phyloP scores from a whole-genome alignment of 2,329 filamentous ascomycete species.

The Fusarium siculi region DNA sequence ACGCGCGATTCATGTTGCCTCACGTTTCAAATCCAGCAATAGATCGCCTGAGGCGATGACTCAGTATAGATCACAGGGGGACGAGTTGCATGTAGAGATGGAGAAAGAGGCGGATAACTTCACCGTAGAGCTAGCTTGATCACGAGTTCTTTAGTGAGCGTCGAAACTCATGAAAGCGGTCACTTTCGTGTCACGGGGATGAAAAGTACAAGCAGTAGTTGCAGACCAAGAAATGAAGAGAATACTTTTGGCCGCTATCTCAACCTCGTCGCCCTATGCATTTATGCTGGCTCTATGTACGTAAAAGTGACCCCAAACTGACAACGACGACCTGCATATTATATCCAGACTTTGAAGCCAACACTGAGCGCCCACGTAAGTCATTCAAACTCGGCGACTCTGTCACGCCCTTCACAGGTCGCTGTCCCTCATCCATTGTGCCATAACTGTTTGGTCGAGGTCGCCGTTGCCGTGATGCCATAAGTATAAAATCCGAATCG shows the following conservation, averaged over 20 bases:
- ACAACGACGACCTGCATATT: conserved; percentile 36
- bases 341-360: conserved; percentile 36
- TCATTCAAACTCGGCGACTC: conserved; percentile 3
- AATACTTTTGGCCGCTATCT: conserved; percentile 33
- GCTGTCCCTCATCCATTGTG: neutral
- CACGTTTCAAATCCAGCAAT: neutral
- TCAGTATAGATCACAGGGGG: neutral
- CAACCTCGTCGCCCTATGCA: neutral
- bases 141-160: neutral
- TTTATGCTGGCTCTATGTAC: conserved; percentile 41
- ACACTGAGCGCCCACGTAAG: conserved; percentile 10
- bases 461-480: conserved; percentile 33
- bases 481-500: conserved; percentile 31
- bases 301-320: conserved; percentile 26
- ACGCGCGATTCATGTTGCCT: neutral
- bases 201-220: conserved; percentile 22
- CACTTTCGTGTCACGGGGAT: conserved; percentile 5
- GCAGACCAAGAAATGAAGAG: conserved; percentile 22
- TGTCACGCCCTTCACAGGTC: neutral
- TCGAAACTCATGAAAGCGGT: neutral
- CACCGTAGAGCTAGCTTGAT: neutral
- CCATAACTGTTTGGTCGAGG: conserved; percentile 3
- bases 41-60: neutral
- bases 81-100: neutral
- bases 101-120: neutral